These are phyloP conservation scores for Leccinum ponderosum DNA, from an alignment of 1,284 basidiomycete species.

Conservation along the genomic window DNA sequence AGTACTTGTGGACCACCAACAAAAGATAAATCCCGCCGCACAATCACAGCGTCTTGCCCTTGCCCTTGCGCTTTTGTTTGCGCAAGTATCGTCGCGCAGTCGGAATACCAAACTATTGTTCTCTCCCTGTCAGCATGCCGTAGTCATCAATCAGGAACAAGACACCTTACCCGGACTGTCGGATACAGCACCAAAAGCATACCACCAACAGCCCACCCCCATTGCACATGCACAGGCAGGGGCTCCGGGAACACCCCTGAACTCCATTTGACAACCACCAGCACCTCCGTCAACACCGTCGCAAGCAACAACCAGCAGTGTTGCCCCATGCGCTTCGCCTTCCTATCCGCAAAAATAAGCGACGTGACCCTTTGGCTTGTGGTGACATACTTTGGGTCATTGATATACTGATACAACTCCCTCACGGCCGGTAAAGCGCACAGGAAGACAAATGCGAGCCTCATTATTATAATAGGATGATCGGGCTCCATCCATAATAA, in stretches of 20 bases:
- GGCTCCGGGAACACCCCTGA: conserved; percentile 67
- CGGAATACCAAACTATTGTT: conserved; percentile 53
- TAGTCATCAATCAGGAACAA: background rate
- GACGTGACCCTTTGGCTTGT: background rate
- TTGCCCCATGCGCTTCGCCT: conserved; percentile 81
- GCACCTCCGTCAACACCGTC: conserved; percentile 74
- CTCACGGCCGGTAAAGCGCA: conserved; percentile 81
- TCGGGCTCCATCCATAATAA: conserved; percentile 87
- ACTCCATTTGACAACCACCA: conserved; percentile 78
- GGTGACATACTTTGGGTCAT: conserved; percentile 64
- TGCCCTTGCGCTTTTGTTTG: conserved; percentile 38
- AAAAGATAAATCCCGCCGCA: background rate
- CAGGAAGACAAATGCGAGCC: conserved; percentile 74
- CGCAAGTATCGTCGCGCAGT: conserved; percentile 47
- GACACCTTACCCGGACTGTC: conserved; percentile 51
- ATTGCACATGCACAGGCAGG: conserved; percentile 60
- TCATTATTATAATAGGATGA: conserved; percentile 76
- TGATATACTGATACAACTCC: conserved; percentile 79
- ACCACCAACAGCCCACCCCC: conserved; percentile 62
- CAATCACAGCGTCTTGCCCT: conserved; percentile 34
- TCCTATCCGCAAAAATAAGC: conserved; percentile 41
- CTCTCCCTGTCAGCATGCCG: conserved; percentile 5
- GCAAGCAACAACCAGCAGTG: conserved; percentile 83
- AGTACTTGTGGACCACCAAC: no score
- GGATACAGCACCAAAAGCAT: conserved; percentile 68